A percentile compares a stretch with the other conserved stretches of the same genome.
Evolutionary conservation across 2,329 filamentous ascomycete genomes (phyloP).

Genomic region (Penicillium frequentans): DNA sequence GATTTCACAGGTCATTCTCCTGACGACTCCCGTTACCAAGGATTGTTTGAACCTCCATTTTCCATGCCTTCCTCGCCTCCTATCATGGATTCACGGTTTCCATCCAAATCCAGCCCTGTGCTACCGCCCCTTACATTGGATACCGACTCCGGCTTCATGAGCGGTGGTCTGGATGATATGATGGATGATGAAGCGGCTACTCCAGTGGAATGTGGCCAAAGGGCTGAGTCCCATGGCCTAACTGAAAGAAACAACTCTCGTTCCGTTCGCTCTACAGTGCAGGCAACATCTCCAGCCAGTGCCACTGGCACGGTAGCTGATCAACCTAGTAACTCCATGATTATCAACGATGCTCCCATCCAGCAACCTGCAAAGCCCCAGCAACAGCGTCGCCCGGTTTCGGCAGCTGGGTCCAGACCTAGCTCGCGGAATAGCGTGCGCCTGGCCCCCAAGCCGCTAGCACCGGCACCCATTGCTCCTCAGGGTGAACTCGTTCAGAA

Average conservation of each 20-base stretch:
- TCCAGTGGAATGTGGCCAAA: constrained; percentile 26
- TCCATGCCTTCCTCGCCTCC: constrained; percentile 91
- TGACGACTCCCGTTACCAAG: constrained; percentile 51
- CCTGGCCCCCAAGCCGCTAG: constrained; percentile 37
- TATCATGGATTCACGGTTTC: constrained; percentile 63
- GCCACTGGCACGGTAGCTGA: constrained; percentile 18
- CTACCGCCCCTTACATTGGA: constrained; percentile 59
- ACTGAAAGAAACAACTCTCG: constrained; percentile 20
- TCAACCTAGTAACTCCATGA: constrained; percentile 20
- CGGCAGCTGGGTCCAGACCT: constrained; percentile 34
- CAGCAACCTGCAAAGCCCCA: constrained; percentile 25
- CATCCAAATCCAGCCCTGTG: constrained; percentile 76
- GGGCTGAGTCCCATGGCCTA: constrained; percentile 18
- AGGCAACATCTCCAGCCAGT: constrained; percentile 29
- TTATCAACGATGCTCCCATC: constrained; percentile 17
- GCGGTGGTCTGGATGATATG: constrained; percentile 69
- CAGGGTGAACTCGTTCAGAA: not conserved
- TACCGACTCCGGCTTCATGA: constrained; percentile 81
- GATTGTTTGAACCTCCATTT: constrained; percentile 65
- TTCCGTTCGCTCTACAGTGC: constrained; percentile 24
- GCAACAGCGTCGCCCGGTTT: constrained; percentile 27
- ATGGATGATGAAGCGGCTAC: constrained; percentile 59
- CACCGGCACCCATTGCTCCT: constrained; percentile 33
- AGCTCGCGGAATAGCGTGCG: constrained; percentile 38
- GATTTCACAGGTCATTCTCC: constrained; percentile 52